Percentiles rank a stretch among this genome's conserved stretches.
Conservation (phyloP, 1,284 basidiomycete genomes). For the Erythrobasidium hasegawianum region DNA sequence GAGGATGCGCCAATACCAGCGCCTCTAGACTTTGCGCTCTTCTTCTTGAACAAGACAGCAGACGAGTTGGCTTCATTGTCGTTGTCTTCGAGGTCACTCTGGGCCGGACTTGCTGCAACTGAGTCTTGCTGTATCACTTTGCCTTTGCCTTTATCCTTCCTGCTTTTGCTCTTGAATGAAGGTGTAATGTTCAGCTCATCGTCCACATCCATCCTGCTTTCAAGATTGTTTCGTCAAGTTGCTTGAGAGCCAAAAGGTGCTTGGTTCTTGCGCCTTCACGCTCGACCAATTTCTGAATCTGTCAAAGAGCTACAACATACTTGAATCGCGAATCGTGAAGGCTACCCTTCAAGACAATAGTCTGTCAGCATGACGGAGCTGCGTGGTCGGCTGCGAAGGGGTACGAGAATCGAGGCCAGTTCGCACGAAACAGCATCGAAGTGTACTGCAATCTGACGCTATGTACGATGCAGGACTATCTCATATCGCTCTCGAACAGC, state of each 20-base stretch:
- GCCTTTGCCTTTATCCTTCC: conserved; percentile 23
- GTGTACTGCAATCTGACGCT: neutral
- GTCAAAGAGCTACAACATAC: no score
- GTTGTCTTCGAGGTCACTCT: neutral
- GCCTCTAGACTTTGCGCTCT: neutral
- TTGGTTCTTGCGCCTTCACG: neutral
- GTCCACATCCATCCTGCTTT: conserved; percentile 3
- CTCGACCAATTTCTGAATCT: no score
- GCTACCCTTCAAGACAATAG: no score
- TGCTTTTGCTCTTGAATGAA: conserved; percentile 27
- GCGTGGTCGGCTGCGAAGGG: conserved; percentile 16
- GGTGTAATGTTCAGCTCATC: conserved; percentile 28
- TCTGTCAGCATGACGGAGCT: neutral
- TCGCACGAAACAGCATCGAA: neutral
- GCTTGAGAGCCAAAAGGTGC: neutral
- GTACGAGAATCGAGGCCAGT: conserved; percentile 22
- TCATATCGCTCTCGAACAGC: conserved; percentile 11
- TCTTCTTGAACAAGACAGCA: conserved; percentile 28
- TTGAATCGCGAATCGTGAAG: no score
- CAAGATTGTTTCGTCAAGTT: neutral
- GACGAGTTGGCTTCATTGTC: conserved; percentile 24
- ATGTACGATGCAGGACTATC: conserved; percentile 26
- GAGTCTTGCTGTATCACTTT: neutral
- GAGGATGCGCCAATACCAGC: neutral
- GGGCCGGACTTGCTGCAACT: neutral